Evolutionary conservation across 2,329 filamentous ascomycete species (phyloP), one percentile per base, ranked within the genome.

Genomic region (Aphanoascus verrucosus): DNA sequence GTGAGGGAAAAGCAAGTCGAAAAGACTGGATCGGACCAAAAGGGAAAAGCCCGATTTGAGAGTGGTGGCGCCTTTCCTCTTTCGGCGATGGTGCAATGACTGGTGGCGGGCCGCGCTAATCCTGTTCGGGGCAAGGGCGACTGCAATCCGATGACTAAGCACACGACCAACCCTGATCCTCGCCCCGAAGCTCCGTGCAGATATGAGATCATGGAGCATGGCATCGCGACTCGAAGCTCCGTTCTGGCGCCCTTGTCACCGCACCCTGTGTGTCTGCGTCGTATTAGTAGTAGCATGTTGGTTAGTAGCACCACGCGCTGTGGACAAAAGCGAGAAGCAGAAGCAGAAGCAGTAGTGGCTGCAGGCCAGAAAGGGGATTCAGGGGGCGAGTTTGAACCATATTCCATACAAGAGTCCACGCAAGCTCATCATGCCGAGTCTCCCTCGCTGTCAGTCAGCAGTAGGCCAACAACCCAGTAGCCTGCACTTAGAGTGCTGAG

Each of bases 1-100:
- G 31, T 44, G 52, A 52, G 57, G 52, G 38, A 53, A 57, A 56
- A 50, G 55, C 47, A 56, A 45, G 40, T 23, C 8, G 48, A 54
- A 50, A 40, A 54, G 34, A 56, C 37, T 52, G 46, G 45, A 51
- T 42, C 51, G 49, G 55, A 14, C 46, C 52, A 55, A 53, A 43
- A 44, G 40, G 50, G 50, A 38, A 53, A 49, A 53, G 51, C 56
- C 34, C 41, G 53, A 47, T 45, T 52, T 41, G 49, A 44, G 49
- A 47, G 49, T 28, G 45, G 23, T 44, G 41, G 38, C 53, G 46
- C 46, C 28, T 41, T 44, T 32, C 50, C 50, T 5, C 1, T 19
- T 53, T 20, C 11, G 50, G 50, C 19, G 43, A 53, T 47, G 43
- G 50, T 37, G 42, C 50, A 17, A 45, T 47, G 43, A 32, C 17